phyloP scores from a whole-genome alignment of 2,329 filamentous ascomycete species.

The Esteya vermicola region DNA sequence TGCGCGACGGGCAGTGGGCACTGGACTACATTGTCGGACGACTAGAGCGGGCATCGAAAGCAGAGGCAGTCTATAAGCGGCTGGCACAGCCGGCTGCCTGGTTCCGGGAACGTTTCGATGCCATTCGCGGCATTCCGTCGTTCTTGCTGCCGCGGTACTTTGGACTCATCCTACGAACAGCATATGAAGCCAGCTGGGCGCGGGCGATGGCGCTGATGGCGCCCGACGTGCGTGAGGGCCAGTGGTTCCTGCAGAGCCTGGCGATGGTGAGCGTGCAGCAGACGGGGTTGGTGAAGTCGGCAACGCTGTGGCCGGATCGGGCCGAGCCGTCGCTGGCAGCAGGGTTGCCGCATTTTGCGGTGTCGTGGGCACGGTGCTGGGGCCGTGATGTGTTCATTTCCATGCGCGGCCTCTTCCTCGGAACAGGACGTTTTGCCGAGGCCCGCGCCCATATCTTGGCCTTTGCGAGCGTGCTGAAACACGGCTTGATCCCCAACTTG shows the following conservation, averaged over 20 bases:
- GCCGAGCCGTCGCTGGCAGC: conserved; percentile 78
- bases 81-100: conserved; percentile 57
- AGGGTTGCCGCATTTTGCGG: conserved; percentile 84
- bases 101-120: conserved; percentile 74
- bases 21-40: conserved; percentile 75
- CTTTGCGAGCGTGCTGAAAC: conserved; percentile 92
- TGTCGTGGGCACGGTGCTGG: conserved; percentile 93
- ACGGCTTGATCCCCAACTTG: conserved; percentile 95
- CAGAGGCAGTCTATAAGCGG: conserved; percentile 44
- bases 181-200: conserved; percentile 72
- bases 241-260: conserved; percentile 78
- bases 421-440: conserved; percentile 75
- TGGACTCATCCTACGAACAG: conserved; percentile 72
- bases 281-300: conserved; percentile 78
- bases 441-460: conserved; percentile 89
- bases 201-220: conserved; percentile 68
- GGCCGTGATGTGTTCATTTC: conserved; percentile 96
- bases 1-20: conserved; percentile 84
- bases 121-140: conserved; percentile 69
- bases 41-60: conserved; percentile 56
- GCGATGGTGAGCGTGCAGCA: conserved; percentile 87
- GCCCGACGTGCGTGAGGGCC: conserved; percentile 61
- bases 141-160: conserved; percentile 92
- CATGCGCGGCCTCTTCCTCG: conserved; percentile 78
- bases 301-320: conserved; percentile 77